phyloP scores from a whole-genome alignment of 2,329 filamentous ascomycete genomes.

The Colletotrichum sp. region DNA sequence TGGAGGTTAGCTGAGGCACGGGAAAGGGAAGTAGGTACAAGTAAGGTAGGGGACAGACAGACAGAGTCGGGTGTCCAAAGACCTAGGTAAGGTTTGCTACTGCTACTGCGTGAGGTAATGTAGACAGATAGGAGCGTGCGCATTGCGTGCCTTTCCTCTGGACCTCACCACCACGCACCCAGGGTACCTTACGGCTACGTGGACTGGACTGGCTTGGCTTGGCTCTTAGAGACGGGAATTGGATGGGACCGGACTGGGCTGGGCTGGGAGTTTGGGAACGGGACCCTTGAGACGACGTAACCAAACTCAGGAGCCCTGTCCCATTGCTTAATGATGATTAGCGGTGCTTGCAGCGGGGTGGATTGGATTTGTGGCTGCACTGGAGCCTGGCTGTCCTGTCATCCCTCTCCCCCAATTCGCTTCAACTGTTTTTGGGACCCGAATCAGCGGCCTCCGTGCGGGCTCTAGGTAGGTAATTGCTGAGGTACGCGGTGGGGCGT shows the following conservation, averaged over 20 bases:
- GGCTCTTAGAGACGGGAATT: not conserved
- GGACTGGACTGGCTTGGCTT: not conserved
- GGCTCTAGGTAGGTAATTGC: not conserved
- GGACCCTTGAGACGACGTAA: slow-evolving; percentile 13
- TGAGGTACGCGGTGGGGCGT: not conserved
- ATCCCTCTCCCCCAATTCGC: not conserved
- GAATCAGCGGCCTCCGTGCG: not conserved
- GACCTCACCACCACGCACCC: not conserved
- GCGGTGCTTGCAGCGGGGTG: not conserved
- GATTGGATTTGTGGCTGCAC: not conserved
- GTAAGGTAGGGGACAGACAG: not conserved
- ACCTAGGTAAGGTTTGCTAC: not conserved
- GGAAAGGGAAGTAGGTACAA: not conserved
- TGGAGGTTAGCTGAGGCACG: not conserved
- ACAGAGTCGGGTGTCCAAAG: not conserved
- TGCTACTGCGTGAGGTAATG: not conserved
- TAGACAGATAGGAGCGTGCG: not conserved
- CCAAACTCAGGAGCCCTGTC: slow-evolving; percentile 1
- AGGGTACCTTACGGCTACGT: not conserved
- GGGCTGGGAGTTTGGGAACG: not conserved
- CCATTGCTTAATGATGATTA: slow-evolving; percentile 11
- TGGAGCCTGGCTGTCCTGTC: not conserved
- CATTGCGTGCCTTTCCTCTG: not conserved
- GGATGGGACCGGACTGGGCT: not conserved
- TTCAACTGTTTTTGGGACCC: slow-evolving; percentile 7